A percentile compares a stretch with the other conserved stretches of the same genome.
Evolutionary conservation across 1,139 yeast species (phyloP).

Genomic region (Zygosaccharomyces pseudobailii): DNA sequence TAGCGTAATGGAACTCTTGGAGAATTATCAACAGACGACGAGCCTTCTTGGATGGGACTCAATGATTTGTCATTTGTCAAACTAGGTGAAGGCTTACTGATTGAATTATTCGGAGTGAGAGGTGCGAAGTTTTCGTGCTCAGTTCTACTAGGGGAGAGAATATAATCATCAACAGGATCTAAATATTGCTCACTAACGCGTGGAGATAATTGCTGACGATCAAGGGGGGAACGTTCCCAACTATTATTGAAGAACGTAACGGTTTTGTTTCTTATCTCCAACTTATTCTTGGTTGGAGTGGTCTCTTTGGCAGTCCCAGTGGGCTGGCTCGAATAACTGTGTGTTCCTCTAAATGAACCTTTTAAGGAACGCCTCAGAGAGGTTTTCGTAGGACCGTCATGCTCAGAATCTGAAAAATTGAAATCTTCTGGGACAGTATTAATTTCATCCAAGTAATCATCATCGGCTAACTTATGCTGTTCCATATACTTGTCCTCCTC

Average conservation of each 20-base stretch:
- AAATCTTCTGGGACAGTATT: conserved; percentile 58
- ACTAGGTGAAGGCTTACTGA: conserved; percentile 25
- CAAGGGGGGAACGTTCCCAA: conserved; percentile 9
- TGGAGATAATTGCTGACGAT: conserved; percentile 8
- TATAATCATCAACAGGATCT: conserved; percentile 8
- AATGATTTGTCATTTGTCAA: conserved; percentile 22
- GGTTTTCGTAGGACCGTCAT: conserved; percentile 19
- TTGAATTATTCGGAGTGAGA: conserved; percentile 20
- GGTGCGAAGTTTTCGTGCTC: conserved; percentile 7
- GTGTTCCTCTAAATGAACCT: conserved; percentile 30
- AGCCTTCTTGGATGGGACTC: conserved; percentile 34
- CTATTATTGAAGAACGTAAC: conserved; percentile 48
- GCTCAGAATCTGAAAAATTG: conserved; percentile 43
- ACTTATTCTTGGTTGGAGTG: conserved; percentile 40
- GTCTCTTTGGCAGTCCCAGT: conserved; percentile 28
- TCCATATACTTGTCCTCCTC: conserved; percentile 32
- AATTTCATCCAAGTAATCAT: conserved; percentile 45
- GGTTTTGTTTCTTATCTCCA: conserved; percentile 49
- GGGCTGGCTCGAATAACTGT: conserved; percentile 34
- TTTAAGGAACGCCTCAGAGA: conserved; percentile 19
- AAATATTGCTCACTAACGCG: neutral
- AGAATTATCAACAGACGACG: conserved; percentile 29
- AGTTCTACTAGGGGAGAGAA: conserved; percentile 5
- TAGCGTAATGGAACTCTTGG: conserved; percentile 15
- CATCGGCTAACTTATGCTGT: conserved; percentile 22